Conservation (phyloP, 805 yeast species). For the Metschnikowia picachoensis region DNA sequence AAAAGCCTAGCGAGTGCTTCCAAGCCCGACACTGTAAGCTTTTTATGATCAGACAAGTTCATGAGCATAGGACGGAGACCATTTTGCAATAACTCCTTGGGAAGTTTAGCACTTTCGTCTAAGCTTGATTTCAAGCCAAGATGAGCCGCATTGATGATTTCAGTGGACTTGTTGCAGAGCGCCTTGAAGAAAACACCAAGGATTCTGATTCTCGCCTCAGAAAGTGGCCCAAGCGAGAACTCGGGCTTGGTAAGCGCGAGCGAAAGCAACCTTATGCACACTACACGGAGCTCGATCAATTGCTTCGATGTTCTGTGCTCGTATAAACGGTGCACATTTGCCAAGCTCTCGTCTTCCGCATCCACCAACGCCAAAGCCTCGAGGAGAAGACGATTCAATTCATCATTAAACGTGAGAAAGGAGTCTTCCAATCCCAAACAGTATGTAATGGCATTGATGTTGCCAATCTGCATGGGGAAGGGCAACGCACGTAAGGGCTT, state of each 20-base stretch:
- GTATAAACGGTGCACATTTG: constrained; percentile 78
- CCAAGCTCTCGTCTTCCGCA: constrained; percentile 94
- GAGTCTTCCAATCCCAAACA: constrained; percentile 79
- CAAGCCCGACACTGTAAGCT: constrained; percentile 81
- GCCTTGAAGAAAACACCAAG: constrained; percentile 94
- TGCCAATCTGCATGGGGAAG: constrained; percentile 97
- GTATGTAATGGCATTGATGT: constrained; percentile 94
- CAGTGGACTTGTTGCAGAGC: constrained; percentile 75
- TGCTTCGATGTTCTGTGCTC: constrained; percentile 90
- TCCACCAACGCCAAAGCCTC: constrained; percentile 95
- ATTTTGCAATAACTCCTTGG: constrained; percentile 91
- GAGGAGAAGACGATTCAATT: constrained; percentile 72
- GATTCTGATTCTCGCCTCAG: constrained; percentile 77
- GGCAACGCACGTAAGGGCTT: constrained; percentile 96
- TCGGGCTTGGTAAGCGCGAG: constrained; percentile 83
- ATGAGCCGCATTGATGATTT: constrained; percentile 91
- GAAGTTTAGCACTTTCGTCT: constrained; percentile 81
- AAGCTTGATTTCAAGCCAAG: constrained; percentile 79
- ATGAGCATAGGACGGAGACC: constrained; percentile 93
- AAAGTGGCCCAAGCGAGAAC: constrained; percentile 68
- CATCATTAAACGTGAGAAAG: constrained; percentile 84
- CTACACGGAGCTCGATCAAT: constrained; percentile 80
- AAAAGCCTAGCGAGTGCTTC: constrained; percentile 86
- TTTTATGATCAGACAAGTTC: constrained; percentile 91
- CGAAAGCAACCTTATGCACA: constrained; percentile 79